Conservation (phyloP, 805 yeast species). For the Suhomyces vadensis region DNA sequence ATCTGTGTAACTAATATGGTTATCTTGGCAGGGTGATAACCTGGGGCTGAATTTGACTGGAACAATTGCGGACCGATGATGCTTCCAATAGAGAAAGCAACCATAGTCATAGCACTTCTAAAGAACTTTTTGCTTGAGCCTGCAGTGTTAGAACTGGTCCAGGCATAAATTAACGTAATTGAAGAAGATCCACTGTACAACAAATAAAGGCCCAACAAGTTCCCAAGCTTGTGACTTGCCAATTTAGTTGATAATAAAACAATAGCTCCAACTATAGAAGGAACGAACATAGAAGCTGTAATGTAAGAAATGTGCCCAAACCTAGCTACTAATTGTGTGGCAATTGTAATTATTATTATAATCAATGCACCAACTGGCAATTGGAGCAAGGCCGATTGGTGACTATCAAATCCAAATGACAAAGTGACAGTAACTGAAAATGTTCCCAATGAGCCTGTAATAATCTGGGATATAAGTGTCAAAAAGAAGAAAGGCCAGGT, state of each 20-base stretch:
- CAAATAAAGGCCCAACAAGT: slow-evolving; percentile 50
- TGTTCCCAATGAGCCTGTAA: slow-evolving; percentile 54
- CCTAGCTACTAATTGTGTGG: slow-evolving; percentile 31
- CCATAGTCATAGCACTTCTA: slow-evolving; percentile 56
- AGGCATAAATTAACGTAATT: slow-evolving; percentile 57
- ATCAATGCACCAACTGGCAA: slow-evolving; percentile 47
- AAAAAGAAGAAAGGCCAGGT: slow-evolving; percentile 51
- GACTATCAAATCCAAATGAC: slow-evolving; percentile 49
- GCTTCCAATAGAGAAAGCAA: slow-evolving; percentile 68
- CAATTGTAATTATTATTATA: slow-evolving; percentile 30
- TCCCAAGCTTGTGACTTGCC: slow-evolving; percentile 40
- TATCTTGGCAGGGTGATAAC: slow-evolving; percentile 59
- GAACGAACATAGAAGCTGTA: slow-evolving; percentile 29
- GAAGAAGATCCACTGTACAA: slow-evolving; percentile 57
- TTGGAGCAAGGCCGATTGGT: slow-evolving; percentile 51
- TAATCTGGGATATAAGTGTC: slow-evolving; percentile 48
- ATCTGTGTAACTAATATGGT: slow-evolving; percentile 53
- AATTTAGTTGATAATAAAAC: slow-evolving; percentile 39
- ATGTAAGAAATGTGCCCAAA: slow-evolving; percentile 29
- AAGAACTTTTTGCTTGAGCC: slow-evolving; percentile 75
- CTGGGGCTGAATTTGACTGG: slow-evolving; percentile 51
- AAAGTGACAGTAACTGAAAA: slow-evolving; percentile 54
- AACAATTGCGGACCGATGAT: slow-evolving; percentile 71
- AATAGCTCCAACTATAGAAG: slow-evolving; percentile 38
- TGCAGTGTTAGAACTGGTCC: slow-evolving; percentile 66